These are phyloP conservation scores for Calycina herbarum DNA, from an alignment of 2,329 filamentous ascomycete genomes.

Conservation along the genomic window DNA sequence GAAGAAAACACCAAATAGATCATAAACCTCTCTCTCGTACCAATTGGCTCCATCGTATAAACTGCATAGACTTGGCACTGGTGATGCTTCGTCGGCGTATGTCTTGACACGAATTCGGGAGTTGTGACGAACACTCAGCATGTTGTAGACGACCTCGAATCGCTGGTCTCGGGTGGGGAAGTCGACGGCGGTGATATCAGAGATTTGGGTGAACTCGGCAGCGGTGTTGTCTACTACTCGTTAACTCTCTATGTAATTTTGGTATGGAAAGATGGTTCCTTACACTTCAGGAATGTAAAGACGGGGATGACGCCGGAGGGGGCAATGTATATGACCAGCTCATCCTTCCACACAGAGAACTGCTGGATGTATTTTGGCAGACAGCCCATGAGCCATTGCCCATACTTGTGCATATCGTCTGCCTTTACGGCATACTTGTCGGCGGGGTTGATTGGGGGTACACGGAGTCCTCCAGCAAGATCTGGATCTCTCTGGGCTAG, in stretches of 20 bases:
- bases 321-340: slow-evolving; percentile 90
- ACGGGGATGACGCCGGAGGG: slow-evolving; percentile 87
- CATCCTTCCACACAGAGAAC: slow-evolving; percentile 99
- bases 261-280: background rate
- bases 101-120: slow-evolving; percentile 97
- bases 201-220: slow-evolving; percentile 92
- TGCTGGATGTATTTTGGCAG: slow-evolving; percentile 98
- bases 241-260: slow-evolving; percentile 19
- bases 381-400: slow-evolving; percentile 94
- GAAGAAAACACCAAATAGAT: slow-evolving; percentile 97
- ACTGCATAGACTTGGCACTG: slow-evolving; percentile 82
- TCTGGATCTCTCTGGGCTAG: slow-evolving; percentile 53
- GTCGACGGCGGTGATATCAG: slow-evolving; percentile 90
- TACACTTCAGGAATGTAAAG: slow-evolving; percentile 86
- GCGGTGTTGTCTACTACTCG: slow-evolving; percentile 75
- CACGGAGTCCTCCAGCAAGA: slow-evolving; percentile 62
- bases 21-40: slow-evolving; percentile 98
- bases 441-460: slow-evolving; percentile 81
- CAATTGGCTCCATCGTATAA: slow-evolving; percentile 96
- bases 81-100: slow-evolving; percentile 93
- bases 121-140: slow-evolving; percentile 95
- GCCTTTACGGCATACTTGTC: slow-evolving; percentile 90
- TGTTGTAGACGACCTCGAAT: slow-evolving; percentile 97
- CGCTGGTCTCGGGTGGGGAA: slow-evolving; percentile 94
- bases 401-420: slow-evolving; percentile 88